Percentiles rank a stretch among this genome's conserved stretches.
Evolutionary conservation across 2,329 filamentous ascomycete species (phyloP).

Genomic region (Aspergillus quadricinctus): DNA sequence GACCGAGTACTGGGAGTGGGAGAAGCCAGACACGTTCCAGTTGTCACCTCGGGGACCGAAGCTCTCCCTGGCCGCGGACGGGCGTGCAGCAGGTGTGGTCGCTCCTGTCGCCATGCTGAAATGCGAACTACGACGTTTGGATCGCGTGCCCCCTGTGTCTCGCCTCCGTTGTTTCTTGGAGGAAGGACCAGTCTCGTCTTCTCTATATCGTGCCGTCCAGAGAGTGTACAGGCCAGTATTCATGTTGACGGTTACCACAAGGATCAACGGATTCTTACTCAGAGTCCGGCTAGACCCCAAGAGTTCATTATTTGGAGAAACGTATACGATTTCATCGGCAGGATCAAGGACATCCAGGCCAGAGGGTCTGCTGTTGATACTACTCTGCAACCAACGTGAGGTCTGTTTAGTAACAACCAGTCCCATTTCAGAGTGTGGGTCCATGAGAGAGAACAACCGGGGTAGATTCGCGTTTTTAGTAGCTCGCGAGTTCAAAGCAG

Average conservation of each 20-base stretch:
- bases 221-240: slow-evolving; percentile 74
- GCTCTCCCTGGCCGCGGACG: slow-evolving; percentile 69
- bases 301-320: slow-evolving; percentile 62
- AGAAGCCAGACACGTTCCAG: slow-evolving; percentile 39
- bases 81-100: slow-evolving; percentile 66
- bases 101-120: slow-evolving; percentile 64
- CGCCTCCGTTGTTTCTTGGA: slow-evolving; percentile 39
- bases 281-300: slow-evolving; percentile 19
- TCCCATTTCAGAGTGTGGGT: slow-evolving; percentile 81
- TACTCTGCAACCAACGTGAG: slow-evolving; percentile 28
- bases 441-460: slow-evolving; percentile 74
- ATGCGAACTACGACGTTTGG: slow-evolving; percentile 63
- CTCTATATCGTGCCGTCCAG: slow-evolving; percentile 76
- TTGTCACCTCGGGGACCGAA: slow-evolving; percentile 55
- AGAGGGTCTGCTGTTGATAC: slow-evolving; percentile 21
- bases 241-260: slow-evolving; percentile 77
- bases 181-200: slow-evolving; percentile 55
- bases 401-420: slow-evolving; percentile 62
- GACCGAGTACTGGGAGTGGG: slow-evolving; percentile 37
- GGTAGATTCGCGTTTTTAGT: slow-evolving; percentile 52
- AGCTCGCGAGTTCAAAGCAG: slow-evolving; percentile 54
- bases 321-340: slow-evolving; percentile 77
- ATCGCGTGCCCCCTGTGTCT: slow-evolving; percentile 60
- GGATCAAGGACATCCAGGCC: slow-evolving; percentile 62
- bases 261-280: slow-evolving; percentile 54